Evolutionary conservation across 768 basidiomycete species (phyloP), one percentile per base, ranked within the genome.

Genomic region (Dentipellis fragilis): DNA sequence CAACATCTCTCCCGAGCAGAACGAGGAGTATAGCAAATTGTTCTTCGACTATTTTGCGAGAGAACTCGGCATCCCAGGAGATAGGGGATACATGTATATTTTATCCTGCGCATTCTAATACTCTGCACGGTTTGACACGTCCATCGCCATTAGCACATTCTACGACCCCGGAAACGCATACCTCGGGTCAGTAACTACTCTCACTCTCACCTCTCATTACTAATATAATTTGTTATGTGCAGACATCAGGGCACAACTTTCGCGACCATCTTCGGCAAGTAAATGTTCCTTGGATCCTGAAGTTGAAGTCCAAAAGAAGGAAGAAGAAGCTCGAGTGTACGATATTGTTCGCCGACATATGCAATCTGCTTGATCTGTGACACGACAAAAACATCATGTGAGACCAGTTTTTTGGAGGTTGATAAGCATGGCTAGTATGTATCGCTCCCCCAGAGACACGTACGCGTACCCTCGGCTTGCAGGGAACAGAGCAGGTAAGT

Each of bases 11-110:
- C 70, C 75, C 0, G 65, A 75, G 38, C 57, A 61, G 40, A 82
- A 83, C 54, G 75, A 77, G 55, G 57, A 57, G 39, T 86, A 83
- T 67, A 81, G 81, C 66, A 76, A 76, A 60, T 70, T 65, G 2
- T 74, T 87, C 55, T 80, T 80, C 52, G 64, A 69, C 10, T 84
- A 76, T 66, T 75, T 87, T 63, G 63, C 78, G 58, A 65, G 74
- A 61, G 80, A 80, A 55, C 68, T 88, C 2, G 76, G 75, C 6
- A 66, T 79, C 16, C 66, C 69, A 0, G 73, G 68, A 1, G 69
- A 80, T 59, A 75, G 84, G 49, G 84, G 81, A 50, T 85, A 86
- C 62, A 80, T 87, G 81, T 81, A 17, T 54, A 71, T 39, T 19
- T 34, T 6, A 29, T 29, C 29, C 29, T 29, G 29, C 29, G 6